Evolutionary conservation across 495 filamentous ascomycete species (phyloP).

Genomic region (Neurospora tetraspora): DNA sequence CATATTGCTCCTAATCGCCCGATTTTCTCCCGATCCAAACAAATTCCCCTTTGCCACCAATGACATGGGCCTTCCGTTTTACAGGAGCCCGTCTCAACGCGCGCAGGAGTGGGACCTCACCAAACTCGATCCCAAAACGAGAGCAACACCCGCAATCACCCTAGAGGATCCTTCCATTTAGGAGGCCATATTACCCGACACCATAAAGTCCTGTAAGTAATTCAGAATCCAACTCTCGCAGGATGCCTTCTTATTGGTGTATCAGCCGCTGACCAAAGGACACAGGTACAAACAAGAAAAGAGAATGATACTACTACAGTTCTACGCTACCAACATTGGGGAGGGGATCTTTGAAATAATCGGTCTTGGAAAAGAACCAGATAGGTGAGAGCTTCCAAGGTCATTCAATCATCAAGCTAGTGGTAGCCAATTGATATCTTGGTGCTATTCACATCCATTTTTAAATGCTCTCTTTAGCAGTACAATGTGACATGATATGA

Average conservation of each 20-base stretch:
- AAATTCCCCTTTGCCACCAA: no score
- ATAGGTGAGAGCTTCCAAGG: background rate
- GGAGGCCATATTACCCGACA: background rate
- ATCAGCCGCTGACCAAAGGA: background rate
- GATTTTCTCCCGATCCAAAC: no score
- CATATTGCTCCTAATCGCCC: no score
- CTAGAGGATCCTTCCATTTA: rapidly evolving
- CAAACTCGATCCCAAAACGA: no score
- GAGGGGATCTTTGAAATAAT: background rate
- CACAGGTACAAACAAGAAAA: background rate
- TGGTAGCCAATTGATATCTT: background rate
- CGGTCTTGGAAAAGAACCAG: background rate
- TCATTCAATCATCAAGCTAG: background rate
- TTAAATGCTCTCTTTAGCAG: no score
- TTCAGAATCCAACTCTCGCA: background rate
- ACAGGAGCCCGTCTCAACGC: no score
- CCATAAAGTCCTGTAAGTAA: background rate
- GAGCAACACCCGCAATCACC: no score
- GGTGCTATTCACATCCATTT: no score
- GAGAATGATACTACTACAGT: background rate
- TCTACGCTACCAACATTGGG: background rate
- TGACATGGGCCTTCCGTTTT: no score
- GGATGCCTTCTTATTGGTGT: background rate
- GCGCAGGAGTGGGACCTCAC: no score
- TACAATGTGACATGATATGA: no score